These are phyloP conservation scores for Pseudonectria buxi DNA, from an alignment of 2,329 filamentous ascomycete species.

Conservation along the genomic window DNA sequence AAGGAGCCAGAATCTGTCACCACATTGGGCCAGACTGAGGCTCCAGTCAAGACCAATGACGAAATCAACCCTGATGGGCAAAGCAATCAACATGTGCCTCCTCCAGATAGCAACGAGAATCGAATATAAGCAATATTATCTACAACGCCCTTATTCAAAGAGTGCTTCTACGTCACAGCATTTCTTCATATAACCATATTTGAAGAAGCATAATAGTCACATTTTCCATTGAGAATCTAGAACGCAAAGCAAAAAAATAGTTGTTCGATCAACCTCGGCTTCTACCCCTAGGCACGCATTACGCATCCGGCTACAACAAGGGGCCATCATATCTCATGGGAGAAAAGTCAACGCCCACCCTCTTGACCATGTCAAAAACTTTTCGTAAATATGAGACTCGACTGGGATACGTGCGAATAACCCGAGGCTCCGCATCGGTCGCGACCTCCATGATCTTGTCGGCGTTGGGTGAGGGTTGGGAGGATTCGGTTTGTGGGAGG, in stretches of 20 bases:
- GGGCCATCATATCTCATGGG: slow-evolving; percentile 40
- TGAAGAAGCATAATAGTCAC: slow-evolving; percentile 10
- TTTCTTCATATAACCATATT: slow-evolving; percentile 20
- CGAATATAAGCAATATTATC: slow-evolving; percentile 3
- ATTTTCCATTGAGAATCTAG: slow-evolving; percentile 26
- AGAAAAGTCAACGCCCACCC: slow-evolving; percentile 43
- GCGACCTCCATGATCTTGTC: slow-evolving; percentile 40
- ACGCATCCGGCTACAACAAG: slow-evolving; percentile 46
- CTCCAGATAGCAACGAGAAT: slow-evolving; percentile 1
- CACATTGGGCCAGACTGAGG: background rate
- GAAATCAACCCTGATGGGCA: background rate
- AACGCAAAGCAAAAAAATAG: slow-evolving; percentile 40
- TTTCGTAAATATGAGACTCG: slow-evolving; percentile 52
- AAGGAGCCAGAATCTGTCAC: slow-evolving; percentile 23
- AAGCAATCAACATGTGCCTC: background rate
- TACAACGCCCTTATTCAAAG: background rate
- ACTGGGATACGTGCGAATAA: slow-evolving; percentile 42
- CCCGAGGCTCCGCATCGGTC: slow-evolving; percentile 35
- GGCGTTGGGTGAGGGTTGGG: slow-evolving; percentile 28
- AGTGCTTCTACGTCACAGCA: slow-evolving; percentile 20
- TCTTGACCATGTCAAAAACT: slow-evolving; percentile 50
- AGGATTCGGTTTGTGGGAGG: slow-evolving; percentile 27
- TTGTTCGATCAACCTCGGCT: slow-evolving; percentile 52
- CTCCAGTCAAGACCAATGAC: background rate
- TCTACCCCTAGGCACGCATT: slow-evolving; percentile 43